Percentiles rank a stretch among this genome's conserved stretches.
Evolutionary conservation across 2,329 filamentous ascomycete genomes (phyloP).

Genomic region (Fusarium sublunatum): DNA sequence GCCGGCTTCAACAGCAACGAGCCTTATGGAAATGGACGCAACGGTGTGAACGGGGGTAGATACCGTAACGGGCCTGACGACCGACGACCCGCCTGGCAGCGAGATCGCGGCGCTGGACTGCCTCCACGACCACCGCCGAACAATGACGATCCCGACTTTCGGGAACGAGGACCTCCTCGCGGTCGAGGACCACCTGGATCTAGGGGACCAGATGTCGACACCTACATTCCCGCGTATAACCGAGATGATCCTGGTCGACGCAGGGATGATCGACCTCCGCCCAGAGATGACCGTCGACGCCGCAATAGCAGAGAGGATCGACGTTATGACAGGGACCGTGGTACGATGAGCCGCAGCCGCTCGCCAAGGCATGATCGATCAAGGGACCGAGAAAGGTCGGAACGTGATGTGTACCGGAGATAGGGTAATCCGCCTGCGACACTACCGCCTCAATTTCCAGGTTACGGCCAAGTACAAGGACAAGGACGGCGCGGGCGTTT

Average conservation of each 20-base stretch:
- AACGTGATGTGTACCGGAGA: constrained; percentile 63
- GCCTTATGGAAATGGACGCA: constrained; percentile 59
- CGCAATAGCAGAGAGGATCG: constrained; percentile 52
- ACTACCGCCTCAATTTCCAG: background rate
- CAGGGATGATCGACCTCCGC: constrained; percentile 49
- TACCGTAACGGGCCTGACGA: constrained; percentile 58
- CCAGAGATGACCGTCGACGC: constrained; percentile 47
- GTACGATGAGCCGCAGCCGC: constrained; percentile 55
- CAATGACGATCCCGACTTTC: constrained; percentile 53
- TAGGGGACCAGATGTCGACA: constrained; percentile 57
- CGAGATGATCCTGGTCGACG: constrained; percentile 51
- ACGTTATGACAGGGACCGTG: constrained; percentile 56
- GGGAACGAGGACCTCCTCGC: constrained; percentile 52
- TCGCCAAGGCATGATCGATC: constrained; percentile 54
- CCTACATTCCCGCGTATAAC: constrained; percentile 63
- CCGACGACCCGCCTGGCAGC: constrained; percentile 65
- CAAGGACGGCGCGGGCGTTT: constrained; percentile 33
- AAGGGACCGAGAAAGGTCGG: constrained; percentile 58
- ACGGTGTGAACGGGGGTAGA: constrained; percentile 61
- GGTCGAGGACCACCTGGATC: constrained; percentile 47
- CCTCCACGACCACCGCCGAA: constrained; percentile 57
- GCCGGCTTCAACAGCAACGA: constrained; percentile 64
- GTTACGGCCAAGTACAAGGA: constrained; percentile 7
- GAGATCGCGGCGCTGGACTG: constrained; percentile 61
- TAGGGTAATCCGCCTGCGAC: constrained; percentile 46